A percentile compares a stretch with the other conserved stretches of the same genome.
These are phyloP conservation scores for Samsoniella hepiali DNA, from an alignment of 2,329 filamentous ascomycete species.

Conservation along the genomic window DNA sequence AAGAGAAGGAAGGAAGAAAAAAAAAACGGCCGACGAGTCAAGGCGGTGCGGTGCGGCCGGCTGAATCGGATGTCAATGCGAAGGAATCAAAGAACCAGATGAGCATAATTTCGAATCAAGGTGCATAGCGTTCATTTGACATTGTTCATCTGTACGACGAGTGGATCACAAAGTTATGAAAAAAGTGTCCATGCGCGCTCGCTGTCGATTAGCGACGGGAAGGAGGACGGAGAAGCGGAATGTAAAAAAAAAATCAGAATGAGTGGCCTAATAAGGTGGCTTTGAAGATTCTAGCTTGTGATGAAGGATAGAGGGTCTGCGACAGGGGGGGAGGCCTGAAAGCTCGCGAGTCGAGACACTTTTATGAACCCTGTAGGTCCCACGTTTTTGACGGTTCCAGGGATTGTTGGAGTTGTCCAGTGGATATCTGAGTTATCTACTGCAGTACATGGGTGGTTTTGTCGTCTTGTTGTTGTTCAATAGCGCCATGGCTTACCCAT, in stretches of 20 bases:
- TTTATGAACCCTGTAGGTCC: neutral
- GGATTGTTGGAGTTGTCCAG: too few relatives aligned
- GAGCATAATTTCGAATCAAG: neutral
- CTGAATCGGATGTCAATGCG: neutral
- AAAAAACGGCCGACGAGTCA: neutral
- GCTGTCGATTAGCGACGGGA: neutral
- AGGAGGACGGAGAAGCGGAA: neutral
- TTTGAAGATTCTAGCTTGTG: conserved; percentile 6
- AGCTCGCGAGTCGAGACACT: neutral
- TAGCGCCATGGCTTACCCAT: neutral
- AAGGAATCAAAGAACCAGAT: neutral
- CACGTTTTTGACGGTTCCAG: neutral
- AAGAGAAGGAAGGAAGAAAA: neutral
- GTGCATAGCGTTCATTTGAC: too few relatives aligned
- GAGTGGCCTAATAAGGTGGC: neutral
- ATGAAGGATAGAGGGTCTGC: neutral
- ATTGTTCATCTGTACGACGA: neutral
- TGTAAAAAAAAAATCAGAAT: neutral
- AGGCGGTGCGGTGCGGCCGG: neutral
- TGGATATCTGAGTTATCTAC: too few relatives aligned
- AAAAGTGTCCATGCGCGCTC: neutral
- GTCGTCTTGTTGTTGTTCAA: neutral
- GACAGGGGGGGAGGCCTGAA: neutral
- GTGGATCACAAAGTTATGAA: neutral
- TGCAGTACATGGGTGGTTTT: too few relatives aligned